A percentile compares a stretch with the other conserved stretches of the same genome.
Evolutionary conservation across 495 filamentous ascomycete genomes (phyloP).

Genomic region (Terfezia claveryi): DNA sequence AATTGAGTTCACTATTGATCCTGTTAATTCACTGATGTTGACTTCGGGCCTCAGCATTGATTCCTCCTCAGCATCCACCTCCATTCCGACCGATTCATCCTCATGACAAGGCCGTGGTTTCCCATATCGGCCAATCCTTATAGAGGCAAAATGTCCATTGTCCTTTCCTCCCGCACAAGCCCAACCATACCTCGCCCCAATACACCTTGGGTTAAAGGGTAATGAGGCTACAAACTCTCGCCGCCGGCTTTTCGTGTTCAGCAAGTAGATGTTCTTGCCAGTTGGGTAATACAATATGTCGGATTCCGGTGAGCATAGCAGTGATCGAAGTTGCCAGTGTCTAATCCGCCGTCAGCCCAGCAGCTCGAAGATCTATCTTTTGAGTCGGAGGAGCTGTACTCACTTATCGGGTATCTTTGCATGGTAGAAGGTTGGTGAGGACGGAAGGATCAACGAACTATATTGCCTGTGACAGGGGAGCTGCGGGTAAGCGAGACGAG

Average conservation of each 20-base stretch:
- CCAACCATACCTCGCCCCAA: constrained; percentile 67
- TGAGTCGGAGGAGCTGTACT: background rate
- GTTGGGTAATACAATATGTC: constrained; percentile 66
- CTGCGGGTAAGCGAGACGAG: no score
- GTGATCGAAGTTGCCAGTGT: constrained; percentile 79
- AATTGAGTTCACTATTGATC: constrained; percentile 48
- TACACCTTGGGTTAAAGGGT: constrained; percentile 62
- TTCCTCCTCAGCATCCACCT: background rate
- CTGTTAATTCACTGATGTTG: constrained; percentile 31
- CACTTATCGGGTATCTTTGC: constrained; percentile 21
- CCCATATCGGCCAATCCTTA: constrained; percentile 31
- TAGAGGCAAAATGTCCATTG: constrained; percentile 61
- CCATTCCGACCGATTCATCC: constrained; percentile 2
- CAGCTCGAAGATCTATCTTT: background rate
- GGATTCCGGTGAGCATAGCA: constrained; percentile 57
- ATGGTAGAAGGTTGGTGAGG: constrained; percentile 3
- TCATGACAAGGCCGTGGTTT: constrained; percentile 1
- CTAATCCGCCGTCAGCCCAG: constrained; percentile 24
- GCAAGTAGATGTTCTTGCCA: constrained; percentile 46
- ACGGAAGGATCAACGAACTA: background rate
- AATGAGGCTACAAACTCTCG: constrained; percentile 55
- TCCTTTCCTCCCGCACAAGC: constrained; percentile 68
- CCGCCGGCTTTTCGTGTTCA: constrained; percentile 49
- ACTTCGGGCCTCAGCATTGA: constrained; percentile 23
- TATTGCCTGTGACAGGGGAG: background rate